Evolutionary conservation across 257 asterid species (phyloP).

Genomic region (Fraxinus anomala): DNA sequence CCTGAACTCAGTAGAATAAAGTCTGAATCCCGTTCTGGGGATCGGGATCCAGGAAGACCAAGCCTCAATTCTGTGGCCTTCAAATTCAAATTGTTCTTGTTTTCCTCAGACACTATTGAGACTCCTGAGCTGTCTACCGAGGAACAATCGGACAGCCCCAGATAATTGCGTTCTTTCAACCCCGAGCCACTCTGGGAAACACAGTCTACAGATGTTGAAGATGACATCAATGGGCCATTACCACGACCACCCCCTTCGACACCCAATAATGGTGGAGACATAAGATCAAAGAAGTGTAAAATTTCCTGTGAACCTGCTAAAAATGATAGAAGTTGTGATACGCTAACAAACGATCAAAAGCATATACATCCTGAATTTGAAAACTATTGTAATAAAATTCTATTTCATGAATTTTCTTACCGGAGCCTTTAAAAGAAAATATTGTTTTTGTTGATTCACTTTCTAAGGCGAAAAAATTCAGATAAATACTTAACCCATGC

Average conservation of each 20-base stretch:
- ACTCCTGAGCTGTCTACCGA: constrained; percentile 63
- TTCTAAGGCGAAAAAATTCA: too few species aligned
- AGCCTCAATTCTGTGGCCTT: constrained; percentile 85
- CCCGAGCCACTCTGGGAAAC: constrained; percentile 38
- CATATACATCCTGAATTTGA: too few species aligned
- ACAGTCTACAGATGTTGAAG: constrained; percentile 51
- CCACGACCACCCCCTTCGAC: constrained; percentile 53
- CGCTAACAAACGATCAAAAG: too few species aligned
- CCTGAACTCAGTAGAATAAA: constrained; percentile 37
- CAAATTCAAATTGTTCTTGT: constrained; percentile 56
- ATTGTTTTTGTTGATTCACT: too few species aligned
- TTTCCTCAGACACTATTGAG: constrained; percentile 37
- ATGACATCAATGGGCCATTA: constrained; percentile 48
- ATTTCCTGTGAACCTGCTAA: constrained; percentile 32
- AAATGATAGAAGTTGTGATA: not conserved
- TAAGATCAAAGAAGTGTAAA: constrained; percentile 29
- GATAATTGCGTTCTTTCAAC: constrained; percentile 69
- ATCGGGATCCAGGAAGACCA: constrained; percentile 92
- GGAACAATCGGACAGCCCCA: constrained; percentile 75
- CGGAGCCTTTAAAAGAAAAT: too few species aligned
- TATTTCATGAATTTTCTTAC: too few species aligned
- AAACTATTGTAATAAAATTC: too few species aligned
- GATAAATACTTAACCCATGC: too few species aligned
- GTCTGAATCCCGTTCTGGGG: constrained; percentile 60
- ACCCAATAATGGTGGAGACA: constrained; percentile 54